Conservation (phyloP, 371 early-diverging fungal species). For the Apophysomyces trapeziformis region DNA sequence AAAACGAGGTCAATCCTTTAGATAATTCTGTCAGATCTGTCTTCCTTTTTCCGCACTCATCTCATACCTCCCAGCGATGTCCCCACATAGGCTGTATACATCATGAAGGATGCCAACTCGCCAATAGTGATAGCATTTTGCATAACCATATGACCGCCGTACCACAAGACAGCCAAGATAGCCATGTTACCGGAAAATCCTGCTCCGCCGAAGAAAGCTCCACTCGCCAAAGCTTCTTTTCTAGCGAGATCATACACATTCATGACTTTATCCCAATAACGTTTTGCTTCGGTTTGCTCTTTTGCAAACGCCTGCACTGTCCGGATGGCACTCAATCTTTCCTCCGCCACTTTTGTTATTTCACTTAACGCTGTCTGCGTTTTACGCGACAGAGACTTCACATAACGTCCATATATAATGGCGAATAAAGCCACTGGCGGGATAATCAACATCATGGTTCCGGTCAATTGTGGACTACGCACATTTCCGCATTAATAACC, state of each 20-base stretch:
- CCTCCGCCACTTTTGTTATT: constrained; percentile 78
- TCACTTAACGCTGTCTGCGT: constrained; percentile 78
- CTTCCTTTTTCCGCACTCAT: neutral
- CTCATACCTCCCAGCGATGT: constrained; percentile 61
- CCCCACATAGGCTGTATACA: constrained; percentile 86
- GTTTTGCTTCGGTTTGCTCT: constrained; percentile 61
- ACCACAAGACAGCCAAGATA: constrained; percentile 76
- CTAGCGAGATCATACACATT: constrained; percentile 66
- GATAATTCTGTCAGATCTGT: no score
- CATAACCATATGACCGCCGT: constrained; percentile 79
- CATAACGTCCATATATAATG: constrained; percentile 74
- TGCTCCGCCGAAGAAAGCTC: constrained; percentile 77
- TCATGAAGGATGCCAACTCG: constrained; percentile 79
- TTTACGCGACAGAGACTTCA: constrained; percentile 64
- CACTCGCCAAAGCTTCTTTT: constrained; percentile 74
- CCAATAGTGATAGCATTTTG: constrained; percentile 74
- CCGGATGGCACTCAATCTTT: constrained; percentile 71
- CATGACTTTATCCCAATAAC: constrained; percentile 58
- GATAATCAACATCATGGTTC: constrained; percentile 78
- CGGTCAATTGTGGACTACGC: constrained; percentile 64
- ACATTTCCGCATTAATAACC: neutral
- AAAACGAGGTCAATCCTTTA: constrained; percentile 73
- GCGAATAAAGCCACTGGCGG: constrained; percentile 78
- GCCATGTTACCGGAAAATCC: constrained; percentile 80
- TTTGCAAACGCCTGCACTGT: constrained; percentile 81